Evolutionary conservation across 495 filamentous ascomycete genomes (phyloP), one percentile per base, ranked within the genome.

Genomic region (Lophiotrema nucula): DNA sequence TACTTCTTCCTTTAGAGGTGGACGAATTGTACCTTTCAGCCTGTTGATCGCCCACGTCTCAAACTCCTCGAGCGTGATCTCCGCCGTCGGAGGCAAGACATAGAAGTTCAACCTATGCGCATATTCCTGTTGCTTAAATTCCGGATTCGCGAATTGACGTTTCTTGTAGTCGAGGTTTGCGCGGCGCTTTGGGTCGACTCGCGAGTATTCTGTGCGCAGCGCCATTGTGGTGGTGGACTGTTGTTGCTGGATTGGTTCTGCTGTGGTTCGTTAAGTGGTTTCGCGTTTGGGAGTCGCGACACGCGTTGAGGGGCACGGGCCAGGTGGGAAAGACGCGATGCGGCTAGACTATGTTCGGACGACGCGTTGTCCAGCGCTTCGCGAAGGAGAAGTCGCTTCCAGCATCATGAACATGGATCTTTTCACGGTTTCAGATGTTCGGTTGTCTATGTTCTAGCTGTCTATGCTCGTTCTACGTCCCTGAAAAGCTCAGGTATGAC

Each of bases 21-120:
- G 31, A 18, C 11, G 39, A 10, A 18, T 12, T 73, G 48, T 75
- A 93, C 90, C 76, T 64, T 87, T 85, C 56, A 99, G 65, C 44
- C 95, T 81, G 67, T 95, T 85, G 65, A 99, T 97, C n/a, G 92
- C 95, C 95, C 95, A 99, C 81, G 96, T 89, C 67, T 99, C 95
- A 67, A 99, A 99, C 66, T 97, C 83, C 71, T 99, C 95, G 42
- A 99, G 85, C 2, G 89, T 96, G 72, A 99, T 90, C 64, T 99
- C 95, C 22, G 86, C 86, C 1, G 90, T 96, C 0, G 95, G 95
- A 26, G 95, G 92, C 19, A 79, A 78, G 23, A 81, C 79, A 75
- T 99, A 99, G 74, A 96, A 89, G 77, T 92, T 99, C 64, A 99
- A 79, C 50, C 90, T 86, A 73, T 93, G 81, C 15, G 83, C 80